Evolutionary conservation across 1,139 yeast genomes (phyloP).

Genomic region (Yamadazyma buinensis): DNA sequence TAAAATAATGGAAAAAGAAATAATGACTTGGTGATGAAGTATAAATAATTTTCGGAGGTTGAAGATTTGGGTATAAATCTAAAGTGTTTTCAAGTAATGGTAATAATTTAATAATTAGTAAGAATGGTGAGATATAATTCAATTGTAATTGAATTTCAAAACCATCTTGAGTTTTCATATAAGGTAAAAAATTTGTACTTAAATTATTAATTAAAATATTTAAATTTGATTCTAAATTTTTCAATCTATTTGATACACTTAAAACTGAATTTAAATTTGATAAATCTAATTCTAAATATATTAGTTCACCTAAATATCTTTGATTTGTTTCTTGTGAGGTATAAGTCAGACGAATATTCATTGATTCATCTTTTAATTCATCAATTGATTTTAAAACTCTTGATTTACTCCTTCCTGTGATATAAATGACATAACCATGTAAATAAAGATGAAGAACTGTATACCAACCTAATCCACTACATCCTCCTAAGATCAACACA

Average conservation of each 20-base stretch:
- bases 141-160: conserved; percentile 82
- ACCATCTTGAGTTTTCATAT: conserved; percentile 58
- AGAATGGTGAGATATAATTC: conserved; percentile 72
- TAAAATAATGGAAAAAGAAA: conserved; percentile 49
- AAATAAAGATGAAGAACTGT: conserved; percentile 71
- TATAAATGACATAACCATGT: conserved; percentile 73
- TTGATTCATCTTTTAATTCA: conserved; percentile 54
- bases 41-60: conserved; percentile 59
- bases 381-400: conserved; percentile 55
- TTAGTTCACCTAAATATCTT: conserved; percentile 52
- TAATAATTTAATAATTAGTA: conserved; percentile 60
- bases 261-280: conserved; percentile 56
- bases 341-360: conserved; percentile 20
- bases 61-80: conserved; percentile 19
- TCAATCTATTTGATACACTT: conserved; percentile 49
- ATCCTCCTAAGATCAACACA: conserved; percentile 77
- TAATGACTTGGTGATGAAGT: conserved; percentile 70
- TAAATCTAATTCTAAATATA: conserved; percentile 60
- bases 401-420: conserved; percentile 64
- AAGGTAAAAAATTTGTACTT: conserved; percentile 78
- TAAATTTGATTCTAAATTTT: conserved; percentile 45
- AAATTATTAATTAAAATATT: conserved; percentile 76
- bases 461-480: conserved; percentile 75
- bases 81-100: conserved; percentile 47
- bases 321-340: conserved; percentile 14